Percentiles rank a stretch among this genome's conserved stretches.
These are phyloP conservation scores for Tephrocybe sp. DNA, from an alignment of 768 basidiomycete species.

Conservation along the genomic window DNA sequence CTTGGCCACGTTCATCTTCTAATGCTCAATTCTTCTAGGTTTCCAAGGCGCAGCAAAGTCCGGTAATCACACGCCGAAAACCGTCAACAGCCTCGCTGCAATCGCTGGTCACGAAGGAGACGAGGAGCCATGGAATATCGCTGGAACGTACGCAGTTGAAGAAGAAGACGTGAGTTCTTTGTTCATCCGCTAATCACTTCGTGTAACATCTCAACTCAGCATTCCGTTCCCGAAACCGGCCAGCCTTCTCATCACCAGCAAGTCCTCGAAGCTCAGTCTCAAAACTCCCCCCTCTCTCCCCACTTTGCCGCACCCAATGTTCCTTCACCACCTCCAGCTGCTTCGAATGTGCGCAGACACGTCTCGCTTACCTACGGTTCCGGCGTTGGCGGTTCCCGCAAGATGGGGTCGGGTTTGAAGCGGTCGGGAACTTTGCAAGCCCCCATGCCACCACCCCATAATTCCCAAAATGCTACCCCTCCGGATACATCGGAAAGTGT, in stretches of 20 bases:
- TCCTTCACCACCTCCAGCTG: constrained; percentile 72
- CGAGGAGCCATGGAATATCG: constrained; percentile 83
- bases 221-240: constrained; percentile 25
- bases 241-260: constrained; percentile 43
- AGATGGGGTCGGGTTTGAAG: constrained; percentile 54
- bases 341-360: constrained; percentile 72
- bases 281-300: constrained; percentile 61
- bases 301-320: constrained; percentile 50
- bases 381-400: constrained; percentile 48
- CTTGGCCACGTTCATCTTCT: constrained; percentile 6
- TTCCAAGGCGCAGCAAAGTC: constrained; percentile 52
- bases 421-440: constrained; percentile 77
- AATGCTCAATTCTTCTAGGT: constrained; percentile 32
- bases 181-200: background rate
- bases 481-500: constrained; percentile 35
- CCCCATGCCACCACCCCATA: constrained; percentile 32
- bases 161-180: constrained; percentile 63
- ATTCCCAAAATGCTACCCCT: constrained; percentile 36
- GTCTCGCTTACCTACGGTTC: constrained; percentile 76
- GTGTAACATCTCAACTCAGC: constrained; percentile 18
- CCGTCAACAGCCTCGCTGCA: constrained; percentile 78
- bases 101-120: constrained; percentile 87
- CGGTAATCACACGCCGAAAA: constrained; percentile 66
- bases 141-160: constrained; percentile 53
- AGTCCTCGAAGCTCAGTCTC: constrained; percentile 43